phyloP scores from a whole-genome alignment of 2,329 filamentous ascomycete species.

The Cladosporium sp. region DNA sequence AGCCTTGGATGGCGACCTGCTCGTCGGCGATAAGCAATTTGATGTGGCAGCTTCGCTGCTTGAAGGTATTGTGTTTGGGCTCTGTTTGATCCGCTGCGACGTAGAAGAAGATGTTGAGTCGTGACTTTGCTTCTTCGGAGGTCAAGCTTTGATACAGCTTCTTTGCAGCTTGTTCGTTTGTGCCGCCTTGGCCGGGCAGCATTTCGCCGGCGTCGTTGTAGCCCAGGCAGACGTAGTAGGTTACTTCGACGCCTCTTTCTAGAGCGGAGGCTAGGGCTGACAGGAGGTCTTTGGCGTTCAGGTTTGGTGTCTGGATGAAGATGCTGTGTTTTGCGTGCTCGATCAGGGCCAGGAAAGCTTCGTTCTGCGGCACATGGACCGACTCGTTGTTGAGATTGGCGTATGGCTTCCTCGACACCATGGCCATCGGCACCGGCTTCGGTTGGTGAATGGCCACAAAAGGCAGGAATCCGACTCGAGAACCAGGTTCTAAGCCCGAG shows the following conservation, averaged over 20 bases:
- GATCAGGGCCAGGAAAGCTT: constrained; percentile 69
- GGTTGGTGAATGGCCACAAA: constrained; percentile 55
- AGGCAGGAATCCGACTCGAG: constrained; percentile 43
- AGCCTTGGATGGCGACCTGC: constrained; percentile 68
- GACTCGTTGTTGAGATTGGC: constrained; percentile 63
- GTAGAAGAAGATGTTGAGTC: constrained; percentile 65
- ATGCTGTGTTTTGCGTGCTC: constrained; percentile 62
- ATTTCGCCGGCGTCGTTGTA: constrained; percentile 80
- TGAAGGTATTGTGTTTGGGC: constrained; percentile 66
- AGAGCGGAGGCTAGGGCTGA: constrained; percentile 64
- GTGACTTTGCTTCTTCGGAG: constrained; percentile 43
- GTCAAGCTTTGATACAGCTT: constrained; percentile 57
- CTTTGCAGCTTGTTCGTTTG: constrained; percentile 69
- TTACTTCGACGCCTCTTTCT: constrained; percentile 66
- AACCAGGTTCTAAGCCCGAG: constrained; percentile 42
- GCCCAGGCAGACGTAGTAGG: constrained; percentile 71
- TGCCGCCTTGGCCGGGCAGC: constrained; percentile 72
- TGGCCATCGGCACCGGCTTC: constrained; percentile 58
- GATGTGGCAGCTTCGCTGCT: constrained; percentile 70
- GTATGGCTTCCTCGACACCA: constrained; percentile 69
- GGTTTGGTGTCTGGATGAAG: constrained; percentile 77
- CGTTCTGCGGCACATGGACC: constrained; percentile 70
- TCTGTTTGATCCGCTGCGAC: constrained; percentile 70
- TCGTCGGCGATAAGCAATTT: constrained; percentile 76
- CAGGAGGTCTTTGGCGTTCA: constrained; percentile 70